Evolutionary conservation across 2,329 filamentous ascomycete species (phyloP).

Genomic region (Sarocladiaceae sp.): DNA sequence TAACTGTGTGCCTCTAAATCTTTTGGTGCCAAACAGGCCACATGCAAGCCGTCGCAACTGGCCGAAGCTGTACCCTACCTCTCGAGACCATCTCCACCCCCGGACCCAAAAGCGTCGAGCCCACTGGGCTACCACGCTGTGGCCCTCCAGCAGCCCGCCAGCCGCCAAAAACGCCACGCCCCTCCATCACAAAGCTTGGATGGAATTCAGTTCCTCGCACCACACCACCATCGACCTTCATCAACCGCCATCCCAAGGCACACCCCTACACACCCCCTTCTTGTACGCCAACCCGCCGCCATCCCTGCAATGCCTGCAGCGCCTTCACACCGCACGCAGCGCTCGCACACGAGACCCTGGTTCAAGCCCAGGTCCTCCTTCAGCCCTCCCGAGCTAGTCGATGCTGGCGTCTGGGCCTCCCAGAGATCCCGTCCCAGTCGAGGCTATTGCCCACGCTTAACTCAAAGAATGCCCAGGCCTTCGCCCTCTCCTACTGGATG

Average conservation of each 20-base stretch:
- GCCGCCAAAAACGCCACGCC: slow-evolving; percentile 6
- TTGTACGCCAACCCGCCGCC: slow-evolving; percentile 2
- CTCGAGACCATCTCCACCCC: slow-evolving; percentile 7
- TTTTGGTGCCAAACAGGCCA: background rate
- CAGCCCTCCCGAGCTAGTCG: slow-evolving; percentile 35
- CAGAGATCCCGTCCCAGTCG: slow-evolving; percentile 25
- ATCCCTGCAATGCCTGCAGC: slow-evolving; percentile 9
- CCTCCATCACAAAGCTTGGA: slow-evolving; percentile 10
- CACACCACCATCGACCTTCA: slow-evolving; percentile 6
- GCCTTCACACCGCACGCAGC: slow-evolving; percentile 1
- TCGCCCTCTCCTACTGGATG: slow-evolving; percentile 10
- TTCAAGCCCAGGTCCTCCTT: slow-evolving; percentile 21
- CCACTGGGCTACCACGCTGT: background rate
- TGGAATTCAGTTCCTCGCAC: slow-evolving; percentile 3
- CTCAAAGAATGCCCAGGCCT: slow-evolving; percentile 14
- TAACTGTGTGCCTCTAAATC: background rate
- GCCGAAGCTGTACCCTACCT: slow-evolving; percentile 1
- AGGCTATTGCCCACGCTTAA: slow-evolving; percentile 14
- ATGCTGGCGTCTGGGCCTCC: slow-evolving; percentile 18
- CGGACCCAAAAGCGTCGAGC: slow-evolving; percentile 2
- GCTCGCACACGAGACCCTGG: slow-evolving; percentile 10
- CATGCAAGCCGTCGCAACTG: background rate
- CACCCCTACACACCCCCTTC: background rate
- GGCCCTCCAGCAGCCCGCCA: background rate
- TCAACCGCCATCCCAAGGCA: background rate